phyloP scores from a whole-genome alignment of 768 basidiomycete species.

The Obba rivulosa region DNA sequence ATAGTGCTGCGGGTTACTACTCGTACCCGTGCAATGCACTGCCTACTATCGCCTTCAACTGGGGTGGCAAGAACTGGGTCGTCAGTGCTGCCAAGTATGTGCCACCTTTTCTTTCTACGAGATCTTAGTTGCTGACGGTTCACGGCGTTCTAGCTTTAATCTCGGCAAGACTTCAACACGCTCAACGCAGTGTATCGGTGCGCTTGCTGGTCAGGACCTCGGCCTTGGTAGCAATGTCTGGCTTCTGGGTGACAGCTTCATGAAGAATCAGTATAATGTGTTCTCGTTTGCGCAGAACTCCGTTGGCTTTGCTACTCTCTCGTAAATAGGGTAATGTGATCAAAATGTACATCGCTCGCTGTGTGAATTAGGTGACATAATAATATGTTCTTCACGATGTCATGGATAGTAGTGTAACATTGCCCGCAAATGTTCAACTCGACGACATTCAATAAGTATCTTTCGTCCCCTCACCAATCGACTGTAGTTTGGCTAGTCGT shows the following conservation, averaged over 20 bases:
- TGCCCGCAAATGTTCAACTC: too few species aligned
- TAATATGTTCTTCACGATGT: too few species aligned
- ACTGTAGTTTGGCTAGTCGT: too few species aligned
- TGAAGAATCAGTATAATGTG: constrained; percentile 8
- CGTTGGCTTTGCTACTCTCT: constrained; percentile 7
- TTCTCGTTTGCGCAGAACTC: constrained; percentile 4
- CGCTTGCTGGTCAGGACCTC: constrained; percentile 9
- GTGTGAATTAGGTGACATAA: too few species aligned
- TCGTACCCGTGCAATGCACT: constrained; percentile 10
- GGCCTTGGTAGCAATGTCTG: constrained; percentile 12
- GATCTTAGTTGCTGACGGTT: neutral
- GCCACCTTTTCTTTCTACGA: neutral
- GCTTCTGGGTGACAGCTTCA: constrained; percentile 15
- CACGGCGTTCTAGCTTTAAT: constrained; percentile 4
- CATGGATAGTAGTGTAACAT: too few species aligned
- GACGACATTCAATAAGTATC: too few species aligned
- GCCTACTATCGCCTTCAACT: constrained; percentile 13
- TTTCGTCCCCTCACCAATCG: too few species aligned
- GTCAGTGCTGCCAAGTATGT: constrained; percentile 9
- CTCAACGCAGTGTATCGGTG: constrained; percentile 10
- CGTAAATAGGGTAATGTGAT: too few species aligned
- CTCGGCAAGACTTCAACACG: constrained; percentile 2
- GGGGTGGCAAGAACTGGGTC: constrained; percentile 13
- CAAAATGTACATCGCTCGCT: too few species aligned
- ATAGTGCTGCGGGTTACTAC: constrained; percentile 8